phyloP scores from a whole-genome alignment of 768 basidiomycete species.

The Pulveroboletus ravenelii region DNA sequence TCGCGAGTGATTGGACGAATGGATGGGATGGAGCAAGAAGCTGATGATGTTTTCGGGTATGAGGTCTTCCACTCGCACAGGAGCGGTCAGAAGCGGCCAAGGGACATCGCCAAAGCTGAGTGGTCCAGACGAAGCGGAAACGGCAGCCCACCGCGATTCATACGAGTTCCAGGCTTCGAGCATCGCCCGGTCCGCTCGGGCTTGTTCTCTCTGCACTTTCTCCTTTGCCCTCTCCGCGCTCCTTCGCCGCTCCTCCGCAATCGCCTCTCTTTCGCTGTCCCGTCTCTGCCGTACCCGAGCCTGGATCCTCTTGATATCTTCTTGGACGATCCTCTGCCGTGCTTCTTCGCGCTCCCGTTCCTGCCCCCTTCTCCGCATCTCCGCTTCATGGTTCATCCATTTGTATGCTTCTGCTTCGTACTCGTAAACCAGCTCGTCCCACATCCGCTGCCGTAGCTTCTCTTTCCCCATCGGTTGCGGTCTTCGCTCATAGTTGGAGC shows the following conservation, averaged over 20 bases:
- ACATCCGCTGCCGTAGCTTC: constrained; percentile 35
- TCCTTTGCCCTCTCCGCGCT: constrained; percentile 34
- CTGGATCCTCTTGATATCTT: constrained; percentile 54
- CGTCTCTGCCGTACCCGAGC: constrained; percentile 45
- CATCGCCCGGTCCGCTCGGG: constrained; percentile 40
- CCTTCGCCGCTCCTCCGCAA: constrained; percentile 45
- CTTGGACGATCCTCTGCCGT: constrained; percentile 44
- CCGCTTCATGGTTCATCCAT: constrained; percentile 50
- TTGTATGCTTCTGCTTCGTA: constrained; percentile 48
- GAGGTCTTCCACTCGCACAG: constrained; percentile 46
- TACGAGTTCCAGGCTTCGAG: constrained; percentile 58
- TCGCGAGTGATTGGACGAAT: constrained; percentile 52
- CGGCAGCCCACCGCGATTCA: constrained; percentile 58
- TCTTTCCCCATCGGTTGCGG: constrained; percentile 26
- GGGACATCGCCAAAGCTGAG: constrained; percentile 62
- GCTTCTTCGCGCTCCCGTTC: constrained; percentile 43
- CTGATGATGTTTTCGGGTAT: constrained; percentile 46
- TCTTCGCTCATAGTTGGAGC: constrained; percentile 26
- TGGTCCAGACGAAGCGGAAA: constrained; percentile 41
- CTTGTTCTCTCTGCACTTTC: constrained; percentile 41
- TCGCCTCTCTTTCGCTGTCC: constrained; percentile 44
- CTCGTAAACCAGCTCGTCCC: constrained; percentile 51
- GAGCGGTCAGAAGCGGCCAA: constrained; percentile 56
- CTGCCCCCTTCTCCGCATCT: constrained; percentile 39
- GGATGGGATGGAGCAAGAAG: constrained; percentile 63